A percentile compares a stretch with the other conserved stretches of the same genome.
These are phyloP conservation scores for Nemania sp. DNA, from an alignment of 2,329 filamentous ascomycete genomes.

Conservation along the genomic window DNA sequence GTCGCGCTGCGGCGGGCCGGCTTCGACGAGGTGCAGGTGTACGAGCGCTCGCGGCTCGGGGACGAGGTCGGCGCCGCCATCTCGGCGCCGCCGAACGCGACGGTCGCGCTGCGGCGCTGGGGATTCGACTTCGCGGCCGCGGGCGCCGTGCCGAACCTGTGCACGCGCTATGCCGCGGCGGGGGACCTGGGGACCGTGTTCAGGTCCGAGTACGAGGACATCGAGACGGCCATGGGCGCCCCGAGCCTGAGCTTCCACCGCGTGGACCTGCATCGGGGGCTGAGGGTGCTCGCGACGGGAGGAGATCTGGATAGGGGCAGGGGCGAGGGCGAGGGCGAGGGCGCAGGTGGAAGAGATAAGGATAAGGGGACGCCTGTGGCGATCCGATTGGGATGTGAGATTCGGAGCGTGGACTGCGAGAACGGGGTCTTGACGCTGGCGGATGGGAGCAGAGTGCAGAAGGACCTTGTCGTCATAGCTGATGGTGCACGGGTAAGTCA, in stretches of 20 bases:
- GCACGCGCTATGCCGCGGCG: slow-evolving; percentile 27
- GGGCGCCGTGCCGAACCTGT: slow-evolving; percentile 31
- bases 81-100: slow-evolving; percentile 45
- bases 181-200: slow-evolving; percentile 13
- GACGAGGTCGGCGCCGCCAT: slow-evolving; percentile 50
- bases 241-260: slow-evolving; percentile 45
- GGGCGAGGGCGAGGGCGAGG: slow-evolving; percentile 25
- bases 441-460: slow-evolving; percentile 36
- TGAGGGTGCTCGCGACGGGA: slow-evolving; percentile 43
- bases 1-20: slow-evolving; percentile 37
- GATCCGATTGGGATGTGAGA: slow-evolving; percentile 20
- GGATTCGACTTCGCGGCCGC: slow-evolving; percentile 41
- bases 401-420: slow-evolving; percentile 49
- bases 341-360: neutral
- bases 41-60: slow-evolving; percentile 40
- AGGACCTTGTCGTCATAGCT: slow-evolving; percentile 50
- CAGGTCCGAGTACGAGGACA: slow-evolving; percentile 20
- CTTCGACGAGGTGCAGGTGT: slow-evolving; percentile 34
- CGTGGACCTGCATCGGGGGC: slow-evolving; percentile 46
- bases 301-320: slow-evolving; percentile 28
- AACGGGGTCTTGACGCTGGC: slow-evolving; percentile 66
- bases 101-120: slow-evolving; percentile 41
- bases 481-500: slow-evolving; percentile 47
- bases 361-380: slow-evolving; percentile 18
- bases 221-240: slow-evolving; percentile 34